phyloP scores from a whole-genome alignment of 441 rosid genomes.

The Pelargonium cotyledonis region DNA sequence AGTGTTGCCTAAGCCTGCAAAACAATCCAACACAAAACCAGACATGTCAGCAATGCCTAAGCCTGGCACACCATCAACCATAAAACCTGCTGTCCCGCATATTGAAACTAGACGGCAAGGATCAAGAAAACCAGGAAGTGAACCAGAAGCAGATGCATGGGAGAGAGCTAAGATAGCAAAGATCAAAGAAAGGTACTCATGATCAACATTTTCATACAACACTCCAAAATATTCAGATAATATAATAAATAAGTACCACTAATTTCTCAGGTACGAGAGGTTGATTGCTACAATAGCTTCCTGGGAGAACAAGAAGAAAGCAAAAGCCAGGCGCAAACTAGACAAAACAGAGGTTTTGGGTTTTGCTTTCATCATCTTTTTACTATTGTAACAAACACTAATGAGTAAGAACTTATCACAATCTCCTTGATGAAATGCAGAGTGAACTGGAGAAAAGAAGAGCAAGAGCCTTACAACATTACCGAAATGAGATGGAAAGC shows the following conservation, averaged over 20 bases:
- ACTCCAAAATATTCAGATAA: constrained; percentile 9
- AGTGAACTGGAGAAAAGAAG: constrained; percentile 35
- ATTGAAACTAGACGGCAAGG: constrained; percentile 18
- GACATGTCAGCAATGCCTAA: constrained; percentile 20
- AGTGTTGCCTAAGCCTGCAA: constrained; percentile 1
- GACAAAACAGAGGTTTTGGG: constrained; percentile 52
- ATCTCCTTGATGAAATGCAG: constrained; percentile 31
- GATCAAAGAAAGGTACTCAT: constrained; percentile 40
- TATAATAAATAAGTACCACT: not conserved
- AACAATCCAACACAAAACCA: constrained; percentile 17
- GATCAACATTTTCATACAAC: constrained; percentile 14
- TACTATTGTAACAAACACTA: constrained; percentile 1
- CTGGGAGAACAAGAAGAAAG: constrained; percentile 59
- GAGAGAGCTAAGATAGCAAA: constrained; percentile 44
- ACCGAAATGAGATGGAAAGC: constrained; percentile 31
- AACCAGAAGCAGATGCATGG: constrained; percentile 48
- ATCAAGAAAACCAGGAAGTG: constrained; percentile 23
- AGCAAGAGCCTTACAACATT: constrained; percentile 38
- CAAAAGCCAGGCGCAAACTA: constrained; percentile 45
- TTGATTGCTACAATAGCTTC: constrained; percentile 31
- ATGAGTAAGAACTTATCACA: constrained; percentile 7
- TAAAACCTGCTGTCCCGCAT: constrained; percentile 17
- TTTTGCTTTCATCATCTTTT: not conserved
- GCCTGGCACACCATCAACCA: constrained; percentile 15
- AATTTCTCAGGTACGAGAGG: constrained; percentile 46